Evolutionary conservation across 176 grass and related monocot species (phyloP).

Genomic region (Melocanna baccifera): DNA sequence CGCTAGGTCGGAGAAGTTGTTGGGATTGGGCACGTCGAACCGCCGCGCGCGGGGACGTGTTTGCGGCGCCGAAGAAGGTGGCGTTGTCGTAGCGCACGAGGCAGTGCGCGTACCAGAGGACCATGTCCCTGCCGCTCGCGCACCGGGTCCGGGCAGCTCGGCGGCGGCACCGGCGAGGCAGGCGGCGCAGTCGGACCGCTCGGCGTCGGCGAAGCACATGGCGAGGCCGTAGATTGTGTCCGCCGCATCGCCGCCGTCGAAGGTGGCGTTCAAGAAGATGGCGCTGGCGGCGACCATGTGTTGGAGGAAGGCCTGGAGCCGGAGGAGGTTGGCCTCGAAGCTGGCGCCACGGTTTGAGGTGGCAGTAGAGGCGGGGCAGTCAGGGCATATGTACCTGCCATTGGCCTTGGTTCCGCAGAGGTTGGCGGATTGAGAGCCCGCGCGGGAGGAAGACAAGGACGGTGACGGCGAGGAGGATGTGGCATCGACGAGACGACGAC

Average conservation of each 20-base stretch:
- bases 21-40: conserved; percentile 3
- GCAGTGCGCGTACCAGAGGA: conserved; percentile 35
- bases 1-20: conserved; percentile 16
- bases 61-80: conserved; percentile 17
- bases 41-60: background rate
- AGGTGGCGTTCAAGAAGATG: conserved; percentile 32
- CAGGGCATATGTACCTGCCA: conserved; percentile 12
- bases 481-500: background rate
- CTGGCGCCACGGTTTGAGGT: background rate
- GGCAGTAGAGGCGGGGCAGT: conserved; percentile 19
- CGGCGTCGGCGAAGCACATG: conserved; percentile 20
- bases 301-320: conserved; percentile 14
- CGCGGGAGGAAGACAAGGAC: background rate
- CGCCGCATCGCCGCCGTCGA: background rate
- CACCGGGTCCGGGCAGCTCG: background rate
- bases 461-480: background rate
- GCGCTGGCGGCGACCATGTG: background rate
- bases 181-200: background rate
- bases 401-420: conserved; percentile 14
- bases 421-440: background rate
- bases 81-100: conserved; percentile 29
- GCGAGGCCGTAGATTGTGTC: conserved; percentile 38
- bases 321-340: conserved; percentile 39
- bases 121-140: background rate
- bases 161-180: conserved; percentile 22